Evolutionary conservation across 2,329 filamentous ascomycete genomes (phyloP).

Genomic region (Colletotrichum gigasporum): DNA sequence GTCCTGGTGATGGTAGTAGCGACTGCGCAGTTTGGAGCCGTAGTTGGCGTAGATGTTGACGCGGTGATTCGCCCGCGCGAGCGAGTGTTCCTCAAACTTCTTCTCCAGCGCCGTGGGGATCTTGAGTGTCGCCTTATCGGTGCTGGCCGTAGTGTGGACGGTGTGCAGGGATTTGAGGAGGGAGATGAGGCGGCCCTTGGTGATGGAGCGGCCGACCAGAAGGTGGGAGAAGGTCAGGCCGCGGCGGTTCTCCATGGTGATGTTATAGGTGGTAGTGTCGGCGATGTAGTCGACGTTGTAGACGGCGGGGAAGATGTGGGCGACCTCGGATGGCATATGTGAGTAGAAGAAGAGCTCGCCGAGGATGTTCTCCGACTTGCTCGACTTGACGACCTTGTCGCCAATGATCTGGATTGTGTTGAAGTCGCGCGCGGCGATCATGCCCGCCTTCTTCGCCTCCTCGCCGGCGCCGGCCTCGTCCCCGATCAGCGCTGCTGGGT

Average conservation of each 20-base stretch:
- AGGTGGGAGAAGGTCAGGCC: slow-evolving; percentile 40
- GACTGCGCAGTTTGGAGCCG: slow-evolving; percentile 35
- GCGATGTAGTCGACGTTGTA: slow-evolving; percentile 39
- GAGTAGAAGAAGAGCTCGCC: slow-evolving; percentile 45
- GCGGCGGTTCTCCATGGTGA: slow-evolving; percentile 41
- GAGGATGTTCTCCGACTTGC: slow-evolving; percentile 41
- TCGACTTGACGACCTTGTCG: slow-evolving; percentile 42
- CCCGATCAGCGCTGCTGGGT: slow-evolving; percentile 30
- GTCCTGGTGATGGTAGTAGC: slow-evolving; percentile 34
- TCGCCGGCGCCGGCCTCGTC: slow-evolving; percentile 23
- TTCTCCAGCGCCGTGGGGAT: slow-evolving; percentile 35
- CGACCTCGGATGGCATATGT: slow-evolving; percentile 38
- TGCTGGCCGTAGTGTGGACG: slow-evolving; percentile 35
- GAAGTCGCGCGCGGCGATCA: slow-evolving; percentile 42
- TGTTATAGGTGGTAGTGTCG: slow-evolving; percentile 38
- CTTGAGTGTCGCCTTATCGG: slow-evolving; percentile 32
- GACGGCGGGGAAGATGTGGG: slow-evolving; percentile 36
- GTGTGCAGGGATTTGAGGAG: slow-evolving; percentile 38
- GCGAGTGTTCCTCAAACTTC: slow-evolving; percentile 36
- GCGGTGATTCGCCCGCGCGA: slow-evolving; percentile 32
- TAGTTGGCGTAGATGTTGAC: slow-evolving; percentile 41
- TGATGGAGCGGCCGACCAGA: slow-evolving; percentile 42
- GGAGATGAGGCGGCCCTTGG: slow-evolving; percentile 37
- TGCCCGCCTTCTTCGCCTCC: slow-evolving; percentile 36
- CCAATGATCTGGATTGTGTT: slow-evolving; percentile 42